Conservation (phyloP, 495 filamentous ascomycete genomes). For the Entonaema liquescens region DNA sequence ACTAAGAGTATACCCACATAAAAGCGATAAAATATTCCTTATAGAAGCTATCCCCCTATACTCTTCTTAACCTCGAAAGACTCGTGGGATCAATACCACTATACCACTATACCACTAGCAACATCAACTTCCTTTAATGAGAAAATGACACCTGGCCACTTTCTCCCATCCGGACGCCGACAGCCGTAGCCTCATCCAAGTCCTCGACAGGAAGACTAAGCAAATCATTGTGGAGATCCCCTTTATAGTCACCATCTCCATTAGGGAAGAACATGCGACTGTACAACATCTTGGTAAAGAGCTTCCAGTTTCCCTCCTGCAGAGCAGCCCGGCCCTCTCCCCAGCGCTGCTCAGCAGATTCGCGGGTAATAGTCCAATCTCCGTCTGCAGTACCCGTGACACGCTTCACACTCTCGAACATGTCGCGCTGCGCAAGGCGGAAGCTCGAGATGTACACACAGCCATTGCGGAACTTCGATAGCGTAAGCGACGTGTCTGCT, state of each 20-base stretch:
- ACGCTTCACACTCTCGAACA: constrained; percentile 58
- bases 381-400: constrained; percentile 60
- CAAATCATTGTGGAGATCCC: constrained; percentile 56
- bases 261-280: constrained; percentile 59
- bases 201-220: constrained; percentile 67
- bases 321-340: constrained; percentile 52
- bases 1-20: too few species aligned
- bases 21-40: background rate
- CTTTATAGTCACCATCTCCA: constrained; percentile 52
- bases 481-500: constrained; percentile 39
- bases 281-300: constrained; percentile 64
- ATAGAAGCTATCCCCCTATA: background rate
- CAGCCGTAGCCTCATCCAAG: constrained; percentile 63
- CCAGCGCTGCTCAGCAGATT: constrained; percentile 55
- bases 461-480: constrained; percentile 52
- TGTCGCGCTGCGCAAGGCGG: constrained; percentile 55
- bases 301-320: constrained; percentile 53
- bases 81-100: background rate
- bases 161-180: constrained; percentile 47
- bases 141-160: constrained; percentile 8
- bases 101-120: background rate
- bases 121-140: background rate
- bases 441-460: constrained; percentile 55
- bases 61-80: background rate
- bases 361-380: constrained; percentile 66